Base-by-base conservation (phyloP, 805 yeast species). In the Yarrowia osloensis region DNA sequence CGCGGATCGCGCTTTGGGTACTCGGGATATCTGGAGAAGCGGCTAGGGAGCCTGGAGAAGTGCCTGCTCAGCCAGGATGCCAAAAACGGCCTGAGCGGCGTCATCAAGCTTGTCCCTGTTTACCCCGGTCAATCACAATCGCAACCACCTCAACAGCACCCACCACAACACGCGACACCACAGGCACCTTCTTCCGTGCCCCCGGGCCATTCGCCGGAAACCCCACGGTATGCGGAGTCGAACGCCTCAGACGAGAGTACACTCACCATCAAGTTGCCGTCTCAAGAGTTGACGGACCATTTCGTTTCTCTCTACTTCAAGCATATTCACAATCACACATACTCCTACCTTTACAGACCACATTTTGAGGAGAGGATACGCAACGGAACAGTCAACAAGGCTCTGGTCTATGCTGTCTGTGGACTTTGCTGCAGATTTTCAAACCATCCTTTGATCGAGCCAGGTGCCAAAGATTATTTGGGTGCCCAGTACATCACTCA, bases 1-100 rank as follows among this genome's bases (percentile, higher is more conserved):
- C 68, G 78, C 15, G 79, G 79, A 29, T 77, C 79, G 19, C 72
- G 79, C 15, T 74, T 74, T 47, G 77, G 79, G 13, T 76, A 76
- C 67, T 67, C 67, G 17, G 77, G 76, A 46, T 72, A 74, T 75
- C 69, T 76, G 49, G 55, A 70, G 37, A 62, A 68, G 29, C 68
- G 76, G 22, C 68, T 74, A 22, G 65, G 65, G 11, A 67, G 69
- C 6, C 65, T 74, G 61, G 67, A 67, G 21, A 68, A 66, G 35
- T 70, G 69, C 49, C 24, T 70, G 26, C 63, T 62, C 26, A 67
- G 44, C 15, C 42, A 28, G 21, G 63, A 57, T 6, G 63, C 63
- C 3, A 37, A 57, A 28, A 57, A 28, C 6, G 63, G 63, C 3
- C 54, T 61, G 21, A 59, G 29, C 11, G 49, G 52, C 4, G 65